A percentile compares a stretch with the other conserved stretches of the same genome.
Evolutionary conservation across 2,329 filamentous ascomycete genomes (phyloP).

Genomic region (Trichophyton schoenleinii): DNA sequence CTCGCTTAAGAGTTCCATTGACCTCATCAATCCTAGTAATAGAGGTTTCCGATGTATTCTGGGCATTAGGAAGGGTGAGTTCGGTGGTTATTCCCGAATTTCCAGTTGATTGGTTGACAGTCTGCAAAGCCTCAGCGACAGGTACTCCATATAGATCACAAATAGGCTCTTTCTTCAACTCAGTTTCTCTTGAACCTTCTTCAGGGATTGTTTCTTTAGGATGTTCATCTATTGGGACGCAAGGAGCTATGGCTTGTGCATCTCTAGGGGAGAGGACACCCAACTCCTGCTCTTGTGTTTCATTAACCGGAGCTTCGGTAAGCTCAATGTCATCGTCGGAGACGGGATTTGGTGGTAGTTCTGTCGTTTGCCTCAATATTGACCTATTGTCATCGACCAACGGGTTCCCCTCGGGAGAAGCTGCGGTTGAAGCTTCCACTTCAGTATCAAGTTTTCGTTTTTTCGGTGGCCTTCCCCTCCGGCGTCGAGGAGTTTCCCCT

Average conservation of each 20-base stretch:
- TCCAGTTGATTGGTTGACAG: not conserved
- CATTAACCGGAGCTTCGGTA: not conserved
- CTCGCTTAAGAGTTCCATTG: not conserved
- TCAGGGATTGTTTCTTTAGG: not conserved
- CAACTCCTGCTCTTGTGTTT: not conserved
- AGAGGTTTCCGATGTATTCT: not conserved
- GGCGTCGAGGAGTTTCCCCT: not conserved
- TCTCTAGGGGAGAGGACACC: not conserved
- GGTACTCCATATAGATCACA: not conserved
- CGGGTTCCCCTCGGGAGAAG: not conserved
- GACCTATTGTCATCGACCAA: not conserved
- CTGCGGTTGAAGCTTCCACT: not conserved
- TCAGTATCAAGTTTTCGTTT: conserved; percentile 8
- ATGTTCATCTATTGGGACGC: not conserved
- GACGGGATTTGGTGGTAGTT: too few species aligned
- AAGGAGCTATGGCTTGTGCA: not conserved
- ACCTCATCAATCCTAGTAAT: not conserved
- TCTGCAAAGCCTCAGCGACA: not conserved
- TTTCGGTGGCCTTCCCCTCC: conserved; percentile 15
- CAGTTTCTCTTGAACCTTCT: not conserved
- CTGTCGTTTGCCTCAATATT: too few species aligned
- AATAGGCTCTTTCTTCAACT: not conserved
- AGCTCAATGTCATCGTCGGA: not conserved
- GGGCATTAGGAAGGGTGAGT: not conserved
- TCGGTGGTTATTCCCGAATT: not conserved